phyloP scores from a whole-genome alignment of 345 rosid genomes.

The Rhodamnia rubescens region DNA sequence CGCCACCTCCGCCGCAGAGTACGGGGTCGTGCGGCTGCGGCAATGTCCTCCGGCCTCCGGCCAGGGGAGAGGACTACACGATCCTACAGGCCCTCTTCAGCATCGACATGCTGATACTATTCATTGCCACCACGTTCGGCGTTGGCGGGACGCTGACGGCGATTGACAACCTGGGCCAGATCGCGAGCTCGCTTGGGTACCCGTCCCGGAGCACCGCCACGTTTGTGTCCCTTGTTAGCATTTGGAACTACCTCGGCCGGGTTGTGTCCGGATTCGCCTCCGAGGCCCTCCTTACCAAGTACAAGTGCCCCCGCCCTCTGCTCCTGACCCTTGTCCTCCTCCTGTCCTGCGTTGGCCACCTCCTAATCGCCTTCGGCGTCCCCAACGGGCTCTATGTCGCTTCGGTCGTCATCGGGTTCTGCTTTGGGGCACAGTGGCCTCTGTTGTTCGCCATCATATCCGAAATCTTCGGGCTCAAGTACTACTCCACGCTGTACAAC shows the following conservation, averaged over 20 bases:
- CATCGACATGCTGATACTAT: constrained; percentile 13
- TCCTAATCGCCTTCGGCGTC: constrained; percentile 23
- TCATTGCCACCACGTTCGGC: constrained; percentile 11
- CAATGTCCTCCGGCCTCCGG: constrained; percentile 7
- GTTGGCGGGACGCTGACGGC: constrained; percentile 13
- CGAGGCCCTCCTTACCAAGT: constrained; percentile 5
- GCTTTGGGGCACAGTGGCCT: constrained; percentile 37
- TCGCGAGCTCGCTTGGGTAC: constrained; percentile 9
- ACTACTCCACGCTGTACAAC: constrained; percentile 30
- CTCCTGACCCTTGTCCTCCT: constrained; percentile 20
- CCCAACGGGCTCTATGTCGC: constrained; percentile 21
- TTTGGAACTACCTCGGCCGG: constrained; percentile 16
- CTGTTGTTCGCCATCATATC: constrained; percentile 27
- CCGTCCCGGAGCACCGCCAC: constrained; percentile 3
- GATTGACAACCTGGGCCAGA: constrained; percentile 12
- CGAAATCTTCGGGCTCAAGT: constrained; percentile 31
- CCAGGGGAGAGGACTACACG: constrained; percentile 15
- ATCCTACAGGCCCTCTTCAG: constrained; percentile 17
- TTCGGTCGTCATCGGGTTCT: constrained; percentile 25
- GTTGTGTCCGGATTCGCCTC: constrained; percentile 10
- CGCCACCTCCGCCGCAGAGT: neutral
- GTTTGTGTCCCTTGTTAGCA: constrained; percentile 14
- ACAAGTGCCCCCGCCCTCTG: constrained; percentile 11
- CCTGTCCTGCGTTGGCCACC: constrained; percentile 26
- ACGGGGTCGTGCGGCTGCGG: neutral